Base-by-base conservation (phyloP, 177 flowering plant species). In the Vitis hybrid region DNA sequence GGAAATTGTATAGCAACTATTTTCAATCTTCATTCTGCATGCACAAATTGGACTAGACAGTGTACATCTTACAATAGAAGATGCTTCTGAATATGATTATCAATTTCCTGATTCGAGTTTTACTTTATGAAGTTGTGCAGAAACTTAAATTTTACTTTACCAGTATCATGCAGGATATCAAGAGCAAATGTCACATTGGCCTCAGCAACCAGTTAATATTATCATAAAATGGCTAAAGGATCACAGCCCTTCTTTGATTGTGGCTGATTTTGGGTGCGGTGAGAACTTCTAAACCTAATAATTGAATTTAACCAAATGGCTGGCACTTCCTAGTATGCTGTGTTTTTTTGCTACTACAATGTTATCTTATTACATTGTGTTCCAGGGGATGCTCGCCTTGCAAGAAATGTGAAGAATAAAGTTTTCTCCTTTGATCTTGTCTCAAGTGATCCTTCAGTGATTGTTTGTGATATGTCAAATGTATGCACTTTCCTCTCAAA, bases 221-320 rank as follows among this genome's bases (percentile, higher is more conserved):
- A 89, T 94, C 63, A 86, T 84, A 73, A 76, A 86, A 71, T 94
- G 99, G 99, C 73, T 94, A 59, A 83, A 87, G 69, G 82, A 75
- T 72, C 90, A 62, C 10, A 74, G 81, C 72, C 75, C 97, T 75
- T 86, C 90, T 70, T 65, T 90, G 63, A 75, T 77, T 68, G 92
- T 94, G 12, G 97, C 94, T 63, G 99, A 94, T 84, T 94, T 94
- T 89, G 98, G 99, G 58, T 93, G 99, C 74, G 99, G 98, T 93
- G 70, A 86, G 86, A 55, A 64, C 68, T 67, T 39, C 48, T 16
- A 2, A 62, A 55, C 18, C 45, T 39, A 39, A 39, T 22, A 15
- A 26, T 26, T 26, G 29, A 26, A 26, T 26, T 2, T 3, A 49
- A 9, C 7, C 15, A 13, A 58, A 29, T 60, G 58, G 1, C 22